phyloP scores from a whole-genome alignment of 495 filamentous ascomycete genomes.

The Penicillium verhagenii region DNA sequence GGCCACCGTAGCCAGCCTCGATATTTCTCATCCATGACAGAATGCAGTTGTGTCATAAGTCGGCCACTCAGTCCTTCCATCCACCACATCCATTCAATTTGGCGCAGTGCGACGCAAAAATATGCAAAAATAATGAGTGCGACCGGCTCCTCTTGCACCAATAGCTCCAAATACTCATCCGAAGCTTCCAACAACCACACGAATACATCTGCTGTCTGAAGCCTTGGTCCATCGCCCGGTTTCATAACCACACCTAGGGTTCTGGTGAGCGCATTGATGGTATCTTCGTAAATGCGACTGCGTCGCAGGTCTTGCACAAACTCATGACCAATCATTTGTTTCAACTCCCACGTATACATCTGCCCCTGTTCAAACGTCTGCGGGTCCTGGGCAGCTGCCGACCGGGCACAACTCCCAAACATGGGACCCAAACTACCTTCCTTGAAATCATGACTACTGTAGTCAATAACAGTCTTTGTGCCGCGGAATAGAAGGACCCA shows the following conservation, averaged over 20 bases:
- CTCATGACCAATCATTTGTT: slow-evolving; percentile 5
- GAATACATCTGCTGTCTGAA: slow-evolving; percentile 24
- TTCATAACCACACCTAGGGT: slow-evolving; percentile 12
- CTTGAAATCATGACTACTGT: slow-evolving; percentile 5
- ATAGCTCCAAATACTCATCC: slow-evolving; percentile 24
- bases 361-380: slow-evolving; percentile 11
- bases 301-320: not conserved
- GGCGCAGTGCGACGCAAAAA: slow-evolving; percentile 28
- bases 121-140: slow-evolving; percentile 30
- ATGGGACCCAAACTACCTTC: slow-evolving; percentile 11
- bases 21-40: slow-evolving; percentile 17
- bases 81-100: slow-evolving; percentile 36
- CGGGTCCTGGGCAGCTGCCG: not conserved
- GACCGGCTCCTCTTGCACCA: slow-evolving; percentile 16
- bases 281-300: slow-evolving; percentile 6
- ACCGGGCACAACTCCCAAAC: slow-evolving; percentile 5
- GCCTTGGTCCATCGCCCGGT: slow-evolving; percentile 1
- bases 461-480: slow-evolving; percentile 33
- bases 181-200: slow-evolving; percentile 23
- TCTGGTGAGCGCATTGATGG: slow-evolving; percentile 9
- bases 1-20: slow-evolving; percentile 18
- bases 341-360: slow-evolving; percentile 14
- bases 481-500: slow-evolving; percentile 42
- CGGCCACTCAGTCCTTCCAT: slow-evolving; percentile 27
- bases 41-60: slow-evolving; percentile 22